Evolutionary conservation across 768 basidiomycete species (phyloP), one percentile per base, ranked within the genome.

Genomic region (Hericium coralloides): DNA sequence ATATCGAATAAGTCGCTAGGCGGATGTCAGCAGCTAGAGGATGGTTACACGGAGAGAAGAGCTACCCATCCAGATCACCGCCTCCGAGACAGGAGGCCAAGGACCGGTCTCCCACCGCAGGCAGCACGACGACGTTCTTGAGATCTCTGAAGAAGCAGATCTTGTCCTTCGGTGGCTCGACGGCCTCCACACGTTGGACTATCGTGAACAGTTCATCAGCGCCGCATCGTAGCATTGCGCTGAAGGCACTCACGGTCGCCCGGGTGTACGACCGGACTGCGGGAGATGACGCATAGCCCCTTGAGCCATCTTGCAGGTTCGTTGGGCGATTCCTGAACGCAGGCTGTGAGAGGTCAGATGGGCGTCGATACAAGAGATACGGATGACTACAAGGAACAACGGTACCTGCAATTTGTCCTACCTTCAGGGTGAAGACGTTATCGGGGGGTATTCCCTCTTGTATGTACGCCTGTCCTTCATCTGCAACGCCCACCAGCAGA

Each of bases 21-120:
- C 56, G 39, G 3, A 51, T 59, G 36, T 59, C 48, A 47, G 4
- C 47, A 31, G 47, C 20, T 48, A 8, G 14, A 22, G 18, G 2
- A 12, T 6, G 18, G 8, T 9, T 9, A 9, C n/a, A 49, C 43
- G 6, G 3, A 15, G 51, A 14, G 43, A 23, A 18, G 7, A 62
- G 73, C 61, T 65, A 87, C 86, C 89, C 89, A 56, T 90, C 89
- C 18, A 90, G 70, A 71, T 91, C 89, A 0, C 89, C 89, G 38
- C 88, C 88, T 12, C 79, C 84, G 15, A 90, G 74, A 58, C 79
- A 81, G 2, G 85, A 87, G 10, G 89, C 78, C 43, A 89, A 64
- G 0, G 87, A 85, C 37, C 85, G 79, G 25, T 31, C 53, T 60
- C 39, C 55, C 12, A 43, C 38, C 14, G 61, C 58, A 9, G 61